Base-by-base conservation (phyloP, 495 filamentous ascomycete species). In the Talaromyces adpressus region DNA sequence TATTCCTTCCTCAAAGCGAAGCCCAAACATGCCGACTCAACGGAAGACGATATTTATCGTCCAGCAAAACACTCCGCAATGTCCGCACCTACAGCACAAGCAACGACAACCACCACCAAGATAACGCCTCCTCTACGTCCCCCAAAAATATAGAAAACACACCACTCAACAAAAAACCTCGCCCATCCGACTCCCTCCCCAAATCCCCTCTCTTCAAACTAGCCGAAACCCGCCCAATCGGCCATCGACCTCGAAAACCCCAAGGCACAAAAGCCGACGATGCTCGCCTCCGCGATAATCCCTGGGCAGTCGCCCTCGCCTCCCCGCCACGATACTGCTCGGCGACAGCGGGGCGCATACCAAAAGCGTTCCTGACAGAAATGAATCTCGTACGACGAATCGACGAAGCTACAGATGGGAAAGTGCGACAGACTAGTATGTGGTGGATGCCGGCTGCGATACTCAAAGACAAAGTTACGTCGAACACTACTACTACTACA, bases 321-420 rank as follows among this genome's bases (percentile, higher is more conserved):
- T 85, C 84, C 0, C 85, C 87, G 0, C 45, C 84, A 16, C 85
- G 92, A 32, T 69, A 72, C 64, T 95, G 91, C 71, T 36, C 72
- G 2, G 45, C 85, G n/a, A 89, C 90, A 7, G 69, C 68, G 0
- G 67, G 70, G 1, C 68, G 80, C 2, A 67, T 93, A 1, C 92
- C 92, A 0, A 75, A 65, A 4, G 83, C 77, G 62, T 84, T 96
- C 61, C 74, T 92, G 12, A 82, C 86, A 34, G 77, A 82, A 29
- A 89, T 90, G 69, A 79, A 78, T 8, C 53, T 91, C 8, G 70
- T 86, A 1, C 66, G 73, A 18, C 82, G 87, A 45, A 23, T 62
- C 2, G 41, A 29, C n/a, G 23, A n/a, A 30, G 32, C 60, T 27
- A 56, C 52, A 2, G 20, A 18, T 4, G 36, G 59, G 25, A 45